Evolutionary conservation across 306 rosid genomes (phyloP), one percentile per base, ranked within the genome.

Genomic region (Dryas octopetala): DNA sequence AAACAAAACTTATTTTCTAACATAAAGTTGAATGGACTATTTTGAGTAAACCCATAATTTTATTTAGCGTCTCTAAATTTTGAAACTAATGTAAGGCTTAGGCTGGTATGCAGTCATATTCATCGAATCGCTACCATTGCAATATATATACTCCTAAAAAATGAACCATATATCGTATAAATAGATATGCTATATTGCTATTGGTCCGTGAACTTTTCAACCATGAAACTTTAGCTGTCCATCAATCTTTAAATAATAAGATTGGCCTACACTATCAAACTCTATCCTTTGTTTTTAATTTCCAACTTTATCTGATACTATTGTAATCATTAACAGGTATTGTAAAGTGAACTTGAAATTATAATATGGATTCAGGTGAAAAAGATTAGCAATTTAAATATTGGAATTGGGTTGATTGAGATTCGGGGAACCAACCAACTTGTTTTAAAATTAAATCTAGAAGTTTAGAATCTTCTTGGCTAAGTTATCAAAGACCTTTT

Each of bases 381-480:
- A 83, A 63, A 59, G 70, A 76, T 74, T 59, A 53, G 19, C 71
- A 58, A 44, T 67, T 15, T 72, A 15, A 51, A 5, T 49, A 79
- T 76, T 64, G 78, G 76, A 75, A 58, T 79, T 71, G 63, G 83
- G 62, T 80, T 52, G 80, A 71, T 76, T 80, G 72, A 80, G 79
- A 80, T 70, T 46, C 72, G 49, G 80, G 66, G 51, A 58, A 79
- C 68, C 86, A 48, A 66, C 68, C 92, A 84, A 85, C 79, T 78
- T 77, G 89, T 32, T 1, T 62, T 67, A 52, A 76, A 51, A 66
- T 61, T 17, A 2, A 19, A 41, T 44, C 9, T 1, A n/a, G 12
- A 16, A 51, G 55, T 51, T 14, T 51, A 13, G 16, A 1, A 52
- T 12, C 19, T 52, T 5, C 57, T 52, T 52, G 57, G 57, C 57